Conservation (phyloP, 768 basidiomycete species). For the Hygrophorus russula region DNA sequence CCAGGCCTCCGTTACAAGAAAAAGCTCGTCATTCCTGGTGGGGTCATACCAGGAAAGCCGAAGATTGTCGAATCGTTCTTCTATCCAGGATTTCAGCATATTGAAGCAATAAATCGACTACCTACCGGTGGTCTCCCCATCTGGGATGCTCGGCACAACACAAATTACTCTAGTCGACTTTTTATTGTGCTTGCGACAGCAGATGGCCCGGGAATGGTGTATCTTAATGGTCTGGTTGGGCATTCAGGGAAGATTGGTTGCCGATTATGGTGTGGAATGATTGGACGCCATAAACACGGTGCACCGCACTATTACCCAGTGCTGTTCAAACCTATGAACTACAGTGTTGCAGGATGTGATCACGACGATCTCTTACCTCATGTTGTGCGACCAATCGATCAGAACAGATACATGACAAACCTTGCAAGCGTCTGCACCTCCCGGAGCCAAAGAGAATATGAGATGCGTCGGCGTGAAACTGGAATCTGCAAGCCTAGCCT, state of each 20-base stretch:
- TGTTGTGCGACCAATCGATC: too few species aligned
- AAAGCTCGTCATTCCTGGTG: slow-evolving; percentile 13
- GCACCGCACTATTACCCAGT: slow-evolving; percentile 22
- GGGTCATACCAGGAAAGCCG: slow-evolving; percentile 17
- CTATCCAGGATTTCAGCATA: slow-evolving; percentile 13
- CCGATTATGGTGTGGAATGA: slow-evolving; percentile 17
- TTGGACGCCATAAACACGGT: slow-evolving; percentile 17
- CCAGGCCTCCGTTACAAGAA: slow-evolving; percentile 17
- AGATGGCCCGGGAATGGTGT: slow-evolving; percentile 15
- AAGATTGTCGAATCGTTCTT: slow-evolving; percentile 22
- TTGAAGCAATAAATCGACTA: too few species aligned
- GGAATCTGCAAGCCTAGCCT: slow-evolving; percentile 20
- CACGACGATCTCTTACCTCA: slow-evolving; percentile 17
- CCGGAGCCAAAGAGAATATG: slow-evolving; percentile 14
- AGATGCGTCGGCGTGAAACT: slow-evolving; percentile 14
- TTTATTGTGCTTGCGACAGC: slow-evolving; percentile 10
- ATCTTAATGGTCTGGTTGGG: slow-evolving; percentile 22
- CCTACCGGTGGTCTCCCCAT: slow-evolving; percentile 10
- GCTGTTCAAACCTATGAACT: slow-evolving; percentile 14
- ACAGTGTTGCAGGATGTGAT: slow-evolving; percentile 13
- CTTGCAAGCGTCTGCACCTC: slow-evolving; percentile 11
- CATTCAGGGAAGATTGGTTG: slow-evolving; percentile 20
- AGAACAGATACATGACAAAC: too few species aligned
- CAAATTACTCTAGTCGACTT: neutral
- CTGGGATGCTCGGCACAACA: slow-evolving; percentile 15